phyloP scores from a whole-genome alignment of 2,329 filamentous ascomycete species.

The Purpureocillium lavendulum region DNA sequence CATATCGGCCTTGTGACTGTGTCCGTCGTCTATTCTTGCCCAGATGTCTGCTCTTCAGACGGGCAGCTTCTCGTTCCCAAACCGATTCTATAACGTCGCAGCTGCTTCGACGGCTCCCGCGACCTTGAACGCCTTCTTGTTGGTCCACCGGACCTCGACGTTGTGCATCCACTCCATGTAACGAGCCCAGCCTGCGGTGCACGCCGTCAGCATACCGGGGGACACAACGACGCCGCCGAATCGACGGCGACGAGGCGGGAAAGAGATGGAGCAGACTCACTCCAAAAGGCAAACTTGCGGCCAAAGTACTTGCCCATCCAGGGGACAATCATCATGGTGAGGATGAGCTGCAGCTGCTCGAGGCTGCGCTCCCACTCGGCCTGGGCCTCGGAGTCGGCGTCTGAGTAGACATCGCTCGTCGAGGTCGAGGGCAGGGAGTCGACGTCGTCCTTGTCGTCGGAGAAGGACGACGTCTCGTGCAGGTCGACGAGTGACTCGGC shows the following conservation, averaged over 20 bases:
- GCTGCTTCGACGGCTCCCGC: conserved; percentile 55
- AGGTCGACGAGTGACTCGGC: conserved; percentile 43
- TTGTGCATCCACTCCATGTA: conserved; percentile 92
- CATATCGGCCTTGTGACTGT: too few relatives aligned
- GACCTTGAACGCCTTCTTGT: conserved; percentile 54
- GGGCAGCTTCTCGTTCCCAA: too few relatives aligned
- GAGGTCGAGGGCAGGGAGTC: conserved; percentile 57
- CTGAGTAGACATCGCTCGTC: conserved; percentile 46
- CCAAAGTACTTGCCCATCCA: conserved; percentile 94
- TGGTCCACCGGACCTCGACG: conserved; percentile 62
- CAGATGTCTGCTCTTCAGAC: too few relatives aligned
- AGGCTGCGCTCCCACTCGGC: conserved; percentile 90
- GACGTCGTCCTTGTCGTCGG: conserved; percentile 48
- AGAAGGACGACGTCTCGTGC: conserved; percentile 34
- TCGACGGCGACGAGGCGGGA: neutral
- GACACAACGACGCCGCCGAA: too few relatives aligned
- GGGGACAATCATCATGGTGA: conserved; percentile 91
- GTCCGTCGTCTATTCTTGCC: neutral
- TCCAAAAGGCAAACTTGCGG: conserved; percentile 92
- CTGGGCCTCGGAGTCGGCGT: conserved; percentile 75
- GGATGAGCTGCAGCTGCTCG: conserved; percentile 83
- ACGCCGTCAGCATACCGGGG: neutral
- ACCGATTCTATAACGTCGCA: conserved; percentile 34
- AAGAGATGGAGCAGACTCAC: conserved; percentile 43
- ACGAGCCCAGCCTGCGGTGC: conserved; percentile 67